Evolutionary conservation across 2,329 filamentous ascomycete genomes (phyloP), one percentile per base, ranked within the genome.

Genomic region (Dactylellina drechsleri): DNA sequence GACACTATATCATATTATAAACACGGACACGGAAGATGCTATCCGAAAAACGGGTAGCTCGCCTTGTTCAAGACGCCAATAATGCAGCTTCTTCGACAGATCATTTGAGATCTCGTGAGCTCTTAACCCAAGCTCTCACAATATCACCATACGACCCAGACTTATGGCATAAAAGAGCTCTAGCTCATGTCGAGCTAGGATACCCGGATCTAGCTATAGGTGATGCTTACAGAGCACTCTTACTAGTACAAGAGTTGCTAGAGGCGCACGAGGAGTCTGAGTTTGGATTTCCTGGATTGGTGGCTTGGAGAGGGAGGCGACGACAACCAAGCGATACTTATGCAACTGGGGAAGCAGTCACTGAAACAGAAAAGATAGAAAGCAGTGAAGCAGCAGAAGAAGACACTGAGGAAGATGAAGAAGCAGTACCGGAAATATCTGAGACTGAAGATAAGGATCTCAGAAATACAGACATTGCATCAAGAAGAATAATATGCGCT

Each of bases 181-280:
- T 87, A 40, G 84, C 91, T 49, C 89, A 97, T 81, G 86, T 89
- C 15, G 84, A 88, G 53, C 85, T 97, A 54, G 92, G 89, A 43
- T 98, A 97, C 81, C 92, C 92, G 0, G 95, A 99, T 81, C 87
- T 99, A 45, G 93, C 93, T 4, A 90, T 90, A 10, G 92, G 92
- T 40, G 93, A 97, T 84, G 92, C 92, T 4, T 98, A 98, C 81
- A 90, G 91, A 66, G 93, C 93, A 0, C 85, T 98, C n/a, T 87
- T 97, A 2, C 84, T 99, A 54, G 87, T 91, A 15, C 94, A 98
- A 80, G 92, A 95, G 77, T 86, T 92, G 41, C 82, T 86, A 66
- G 91, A 94, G 76, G 87, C 88, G 45, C 93, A 91, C 78, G 92
- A 97, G 81, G 96, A 93, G 79, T 90, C 95, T 80, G 88, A 92